These are phyloP conservation scores for Teratosphaeria pseudoeucalypti DNA, from an alignment of 2,329 filamentous ascomycete species.

Conservation along the genomic window DNA sequence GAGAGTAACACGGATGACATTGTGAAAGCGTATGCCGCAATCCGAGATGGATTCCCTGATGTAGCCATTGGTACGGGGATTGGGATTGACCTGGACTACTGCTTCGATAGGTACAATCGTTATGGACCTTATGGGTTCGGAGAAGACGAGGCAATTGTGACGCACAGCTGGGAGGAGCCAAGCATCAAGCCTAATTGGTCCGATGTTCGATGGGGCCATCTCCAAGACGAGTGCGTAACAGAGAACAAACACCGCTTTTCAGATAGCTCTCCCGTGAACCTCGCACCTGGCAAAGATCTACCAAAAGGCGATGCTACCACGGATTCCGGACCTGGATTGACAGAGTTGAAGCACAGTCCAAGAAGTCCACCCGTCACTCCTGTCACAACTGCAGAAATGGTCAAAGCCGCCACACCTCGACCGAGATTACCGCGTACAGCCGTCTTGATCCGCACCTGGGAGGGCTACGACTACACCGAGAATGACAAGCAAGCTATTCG, in stretches of 20 bases:
- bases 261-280: constrained; percentile 28
- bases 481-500: constrained; percentile 38
- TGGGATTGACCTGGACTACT: constrained; percentile 53
- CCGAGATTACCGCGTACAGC: constrained; percentile 27
- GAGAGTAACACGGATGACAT: constrained; percentile 49
- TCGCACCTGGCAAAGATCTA: constrained; percentile 13
- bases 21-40: constrained; percentile 50
- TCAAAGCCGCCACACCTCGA: constrained; percentile 22
- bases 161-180: constrained; percentile 26
- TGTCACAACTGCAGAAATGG: neutral
- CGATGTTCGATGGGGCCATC: constrained; percentile 56
- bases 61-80: constrained; percentile 56
- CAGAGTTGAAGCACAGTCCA: neutral
- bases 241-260: constrained; percentile 55
- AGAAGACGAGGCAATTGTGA: constrained; percentile 31
- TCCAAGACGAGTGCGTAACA: constrained; percentile 57
- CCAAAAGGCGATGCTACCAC: constrained; percentile 7
- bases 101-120: constrained; percentile 50
- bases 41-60: constrained; percentile 48
- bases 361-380: neutral
- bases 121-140: constrained; percentile 49
- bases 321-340: neutral
- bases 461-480: constrained; percentile 36
- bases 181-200: constrained; percentile 46
- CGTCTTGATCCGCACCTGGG: constrained; percentile 37